Base-by-base conservation (phyloP, 192 early-diverging fungal genomes). In the Chytriomyces sp. region DNA sequence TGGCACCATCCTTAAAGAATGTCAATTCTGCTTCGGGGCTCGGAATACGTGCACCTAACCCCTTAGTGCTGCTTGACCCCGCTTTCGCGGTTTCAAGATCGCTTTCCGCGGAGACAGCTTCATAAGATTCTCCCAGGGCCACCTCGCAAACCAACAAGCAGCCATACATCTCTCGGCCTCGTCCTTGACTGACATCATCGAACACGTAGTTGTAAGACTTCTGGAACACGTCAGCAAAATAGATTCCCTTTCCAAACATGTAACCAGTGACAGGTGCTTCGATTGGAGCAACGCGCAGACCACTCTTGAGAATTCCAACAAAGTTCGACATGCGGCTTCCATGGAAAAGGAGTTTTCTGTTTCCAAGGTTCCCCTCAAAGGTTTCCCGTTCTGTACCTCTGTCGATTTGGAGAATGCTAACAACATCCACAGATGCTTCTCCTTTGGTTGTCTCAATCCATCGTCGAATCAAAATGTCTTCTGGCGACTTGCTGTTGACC, bases 121-220 rank as follows among this genome's bases (percentile, higher is more conserved):
- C 73, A 58, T 63, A 59, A 3, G 44, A 39, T 7, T 75, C 64
- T 19, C 92, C 92, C 2, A 90, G 61, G 0, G 91, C 87, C 8
- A 93, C 92, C 59, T 93, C 92, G 55, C 91, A 93, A 32, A 93
- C 64, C 7, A 93, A 76, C 68, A 93, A 72, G 64, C 86, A 84
- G 26, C 68, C 68, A 38, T 70, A 70, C 5, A 57, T 57, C 5
- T 33, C 28, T 10, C 12, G 6, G 26, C 52, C 68, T 5, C 40
- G 39, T 36, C 40, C 26, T 25, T 33, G 22, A 12, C 44, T 53
- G 7, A 36, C n/a, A 26, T 59, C 26, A 41, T 70, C 68, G 30
- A 52, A 30, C 7, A 70, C 57, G 77, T 93, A 93, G 32, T 75
- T 75, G 34, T 83, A 76, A 1, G 85, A 84, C 73, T 93, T 93